phyloP scores from a whole-genome alignment of 495 filamentous ascomycete genomes.

The Sabuloglossum arenarium region DNA sequence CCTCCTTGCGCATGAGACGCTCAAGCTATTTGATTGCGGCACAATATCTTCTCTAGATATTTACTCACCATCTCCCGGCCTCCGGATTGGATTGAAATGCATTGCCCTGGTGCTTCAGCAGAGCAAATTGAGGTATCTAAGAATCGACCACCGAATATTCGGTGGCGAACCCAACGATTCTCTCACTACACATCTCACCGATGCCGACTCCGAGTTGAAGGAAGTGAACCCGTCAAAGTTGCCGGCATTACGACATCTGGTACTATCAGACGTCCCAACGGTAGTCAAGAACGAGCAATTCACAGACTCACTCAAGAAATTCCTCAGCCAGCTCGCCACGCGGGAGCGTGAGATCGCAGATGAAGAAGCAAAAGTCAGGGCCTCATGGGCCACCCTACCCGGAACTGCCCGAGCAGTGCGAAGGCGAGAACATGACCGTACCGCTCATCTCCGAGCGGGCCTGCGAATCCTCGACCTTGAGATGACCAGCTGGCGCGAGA shows the following conservation, averaged over 20 bases:
- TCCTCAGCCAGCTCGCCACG: not conserved
- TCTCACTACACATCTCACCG: not conserved
- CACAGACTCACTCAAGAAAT: not conserved
- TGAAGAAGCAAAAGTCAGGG: not conserved
- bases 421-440: not conserved
- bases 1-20: not conserved
- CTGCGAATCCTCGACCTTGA: not conserved
- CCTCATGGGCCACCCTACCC: not conserved
- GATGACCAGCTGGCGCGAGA: not conserved
- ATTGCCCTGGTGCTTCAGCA: not conserved
- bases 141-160: constrained; percentile 1
- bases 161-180: not conserved
- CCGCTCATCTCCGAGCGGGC: not conserved
- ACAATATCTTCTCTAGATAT: not conserved
- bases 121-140: not conserved
- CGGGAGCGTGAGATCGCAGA: not conserved
- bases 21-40: constrained; percentile 3
- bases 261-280: not conserved
- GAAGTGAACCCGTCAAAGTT: not conserved
- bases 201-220: too few species aligned
- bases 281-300: not conserved
- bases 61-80: not conserved
- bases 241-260: not conserved
- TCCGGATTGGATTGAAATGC: not conserved
- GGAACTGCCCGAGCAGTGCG: not conserved